phyloP scores from a whole-genome alignment of 768 basidiomycete genomes.

The Krasilnikovozyma curviuscula region DNA sequence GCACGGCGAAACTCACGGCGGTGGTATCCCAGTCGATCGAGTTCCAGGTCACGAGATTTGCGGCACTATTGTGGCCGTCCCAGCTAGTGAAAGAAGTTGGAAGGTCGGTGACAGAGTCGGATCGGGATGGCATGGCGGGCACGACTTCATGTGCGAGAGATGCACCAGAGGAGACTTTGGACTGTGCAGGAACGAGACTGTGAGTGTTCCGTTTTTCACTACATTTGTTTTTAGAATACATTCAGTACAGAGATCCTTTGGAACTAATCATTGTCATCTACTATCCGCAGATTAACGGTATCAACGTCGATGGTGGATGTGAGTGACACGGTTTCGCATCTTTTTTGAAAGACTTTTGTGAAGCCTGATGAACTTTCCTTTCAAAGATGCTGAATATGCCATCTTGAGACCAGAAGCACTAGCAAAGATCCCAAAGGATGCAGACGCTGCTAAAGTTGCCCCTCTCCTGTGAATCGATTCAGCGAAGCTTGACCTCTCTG shows the following conservation, averaged over 20 bases:
- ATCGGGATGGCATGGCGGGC: conserved; percentile 13
- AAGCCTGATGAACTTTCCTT: neutral
- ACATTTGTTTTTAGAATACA: no score
- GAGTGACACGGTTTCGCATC: no score
- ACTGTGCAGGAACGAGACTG: conserved; percentile 15
- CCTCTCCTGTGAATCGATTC: conserved; percentile 22
- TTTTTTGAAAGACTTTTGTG: neutral
- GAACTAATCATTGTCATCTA: no score
- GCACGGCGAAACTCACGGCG: no score
- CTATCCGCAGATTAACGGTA: conserved; percentile 21
- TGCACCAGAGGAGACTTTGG: conserved; percentile 11
- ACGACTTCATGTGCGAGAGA: conserved; percentile 1
- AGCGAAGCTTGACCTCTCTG: no score
- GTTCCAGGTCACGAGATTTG: conserved; percentile 14
- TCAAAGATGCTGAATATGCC: conserved; percentile 12
- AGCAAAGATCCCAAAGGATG: conserved; percentile 5
- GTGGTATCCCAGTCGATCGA: neutral
- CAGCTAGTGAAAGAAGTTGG: conserved; percentile 12
- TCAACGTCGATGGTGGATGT: conserved; percentile 1
- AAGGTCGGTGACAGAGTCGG: conserved; percentile 20
- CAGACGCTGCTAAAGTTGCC: conserved; percentile 11
- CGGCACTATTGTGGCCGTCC: conserved; percentile 15
- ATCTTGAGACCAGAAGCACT: conserved; percentile 6
- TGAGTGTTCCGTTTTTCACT: no score
- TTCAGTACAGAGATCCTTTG: no score